Evolutionary conservation across 768 basidiomycete species (phyloP).

Genomic region (Tubosaeta brunneosetosa): DNA sequence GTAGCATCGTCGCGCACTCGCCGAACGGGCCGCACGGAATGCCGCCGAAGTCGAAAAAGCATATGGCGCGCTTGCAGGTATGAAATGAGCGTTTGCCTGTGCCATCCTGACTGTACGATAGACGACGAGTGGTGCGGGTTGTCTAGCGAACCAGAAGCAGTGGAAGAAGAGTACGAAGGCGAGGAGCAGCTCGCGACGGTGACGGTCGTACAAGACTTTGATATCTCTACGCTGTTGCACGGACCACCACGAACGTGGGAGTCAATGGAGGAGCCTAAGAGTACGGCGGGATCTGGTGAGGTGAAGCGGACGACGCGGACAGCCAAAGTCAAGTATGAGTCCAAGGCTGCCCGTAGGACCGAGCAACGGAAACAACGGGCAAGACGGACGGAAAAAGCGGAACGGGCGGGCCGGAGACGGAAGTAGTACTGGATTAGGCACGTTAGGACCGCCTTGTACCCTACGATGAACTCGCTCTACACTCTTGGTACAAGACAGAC

Average conservation of each 20-base stretch:
- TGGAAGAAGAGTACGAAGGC: constrained; percentile 72
- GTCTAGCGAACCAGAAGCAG: constrained; percentile 29
- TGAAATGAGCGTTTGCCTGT: constrained; percentile 8
- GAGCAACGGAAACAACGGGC: constrained; percentile 60
- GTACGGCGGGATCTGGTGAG: constrained; percentile 1
- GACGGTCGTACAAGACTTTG: constrained; percentile 89
- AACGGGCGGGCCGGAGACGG: constrained; percentile 63
- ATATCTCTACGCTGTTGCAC: constrained; percentile 59
- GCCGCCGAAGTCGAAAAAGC: constrained; percentile 73
- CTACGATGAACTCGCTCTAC: constrained; percentile 88
- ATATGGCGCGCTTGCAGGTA: constrained; percentile 52
- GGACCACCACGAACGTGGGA: constrained; percentile 29
- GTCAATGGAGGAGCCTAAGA: constrained; percentile 15
- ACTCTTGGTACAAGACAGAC: constrained; percentile 91
- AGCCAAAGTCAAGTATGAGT: constrained; percentile 57
- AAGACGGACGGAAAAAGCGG: constrained; percentile 67
- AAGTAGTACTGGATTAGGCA: constrained; percentile 22
- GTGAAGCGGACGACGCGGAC: constrained; percentile 19
- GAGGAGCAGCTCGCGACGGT: constrained; percentile 86
- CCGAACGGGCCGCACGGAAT: constrained; percentile 75
- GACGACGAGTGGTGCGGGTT: constrained; percentile 46
- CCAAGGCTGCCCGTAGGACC: constrained; percentile 57
- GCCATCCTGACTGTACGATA: constrained; percentile 13
- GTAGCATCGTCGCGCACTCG: constrained; percentile 74
- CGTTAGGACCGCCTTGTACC: background rate